These are phyloP conservation scores for Scorias spongiosa DNA, from an alignment of 2,329 filamentous ascomycete genomes.

Conservation along the genomic window DNA sequence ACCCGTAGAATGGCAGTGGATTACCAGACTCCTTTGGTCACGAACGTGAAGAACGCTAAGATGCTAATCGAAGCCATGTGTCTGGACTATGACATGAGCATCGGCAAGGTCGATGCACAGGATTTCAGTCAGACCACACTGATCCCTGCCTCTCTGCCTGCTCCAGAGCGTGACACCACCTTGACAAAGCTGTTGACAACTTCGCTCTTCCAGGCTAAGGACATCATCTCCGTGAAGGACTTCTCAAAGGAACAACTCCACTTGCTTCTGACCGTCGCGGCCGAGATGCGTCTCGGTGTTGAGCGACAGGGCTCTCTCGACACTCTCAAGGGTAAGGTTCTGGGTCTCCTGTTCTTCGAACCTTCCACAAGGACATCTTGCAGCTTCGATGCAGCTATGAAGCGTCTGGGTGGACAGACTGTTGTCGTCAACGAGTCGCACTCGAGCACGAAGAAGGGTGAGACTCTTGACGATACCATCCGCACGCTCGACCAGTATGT, in stretches of 20 bases:
- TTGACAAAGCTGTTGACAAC: conserved; percentile 59
- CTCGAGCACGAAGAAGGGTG: conserved; percentile 87
- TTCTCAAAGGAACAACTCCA: conserved; percentile 81
- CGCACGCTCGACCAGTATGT: conserved; percentile 88
- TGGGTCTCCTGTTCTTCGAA: conserved; percentile 94
- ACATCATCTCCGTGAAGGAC: conserved; percentile 83
- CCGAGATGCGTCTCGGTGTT: conserved; percentile 93
- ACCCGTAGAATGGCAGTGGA: conserved; percentile 97
- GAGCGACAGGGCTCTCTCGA: conserved; percentile 83
- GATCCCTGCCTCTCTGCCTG: conserved; percentile 13
- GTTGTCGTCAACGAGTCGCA: conserved; percentile 67
- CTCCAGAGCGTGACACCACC: conserved; percentile 37
- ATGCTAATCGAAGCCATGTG: conserved; percentile 89
- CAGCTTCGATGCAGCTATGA: conserved; percentile 97
- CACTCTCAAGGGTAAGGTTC: conserved; percentile 68
- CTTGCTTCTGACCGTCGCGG: conserved; percentile 85
- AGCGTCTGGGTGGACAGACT: conserved; percentile 80
- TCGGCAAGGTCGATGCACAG: conserved; percentile 77
- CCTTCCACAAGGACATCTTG: conserved; percentile 89
- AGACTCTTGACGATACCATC: conserved; percentile 83
- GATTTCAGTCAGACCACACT: conserved; percentile 44
- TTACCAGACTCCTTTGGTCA: conserved; percentile 91
- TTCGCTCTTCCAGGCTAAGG: conserved; percentile 76
- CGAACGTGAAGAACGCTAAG: conserved; percentile 98
- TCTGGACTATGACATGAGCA: conserved; percentile 70